phyloP scores from a whole-genome alignment of 768 basidiomycete species.

The Russula ochroleuca region DNA sequence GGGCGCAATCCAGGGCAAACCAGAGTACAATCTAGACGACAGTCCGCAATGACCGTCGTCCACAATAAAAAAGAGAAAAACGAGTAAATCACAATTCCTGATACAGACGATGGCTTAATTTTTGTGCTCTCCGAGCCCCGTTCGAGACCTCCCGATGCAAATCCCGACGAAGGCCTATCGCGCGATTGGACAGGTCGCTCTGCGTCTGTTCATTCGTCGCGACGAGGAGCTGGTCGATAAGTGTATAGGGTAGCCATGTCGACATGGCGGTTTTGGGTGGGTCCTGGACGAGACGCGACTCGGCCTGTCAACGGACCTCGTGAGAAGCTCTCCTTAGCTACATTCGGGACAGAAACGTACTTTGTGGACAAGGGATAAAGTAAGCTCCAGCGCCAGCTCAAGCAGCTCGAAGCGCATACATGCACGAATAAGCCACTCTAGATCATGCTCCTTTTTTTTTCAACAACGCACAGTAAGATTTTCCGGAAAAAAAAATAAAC shows the following conservation, averaged over 20 bases:
- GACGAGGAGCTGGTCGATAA: conserved; percentile 77
- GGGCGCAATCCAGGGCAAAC: not conserved
- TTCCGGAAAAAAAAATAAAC: not conserved
- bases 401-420: conserved; percentile 77
- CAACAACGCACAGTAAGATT: not conserved
- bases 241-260: conserved; percentile 79
- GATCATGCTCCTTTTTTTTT: conserved; percentile 57
- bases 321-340: not conserved
- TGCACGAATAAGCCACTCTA: conserved; percentile 78
- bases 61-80: not conserved
- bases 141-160: conserved; percentile 58
- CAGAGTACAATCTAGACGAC: not conserved
- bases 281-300: conserved; percentile 48
- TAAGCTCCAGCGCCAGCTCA: conserved; percentile 70
- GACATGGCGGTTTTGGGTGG: conserved; percentile 51
- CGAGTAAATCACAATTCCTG: conserved; percentile 16
- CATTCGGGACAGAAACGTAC: conserved; percentile 40
- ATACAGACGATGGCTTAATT: conserved; percentile 39
- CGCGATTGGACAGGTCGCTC: conserved; percentile 42
- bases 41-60: not conserved
- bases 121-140: conserved; percentile 66
- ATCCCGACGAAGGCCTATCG: conserved; percentile 41
- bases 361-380: conserved; percentile 65
- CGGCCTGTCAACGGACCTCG: conserved; percentile 40
- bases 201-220: conserved; percentile 51